Conservation (phyloP, 2,329 filamentous ascomycete genomes). For the Trichophyton schoenleinii region DNA sequence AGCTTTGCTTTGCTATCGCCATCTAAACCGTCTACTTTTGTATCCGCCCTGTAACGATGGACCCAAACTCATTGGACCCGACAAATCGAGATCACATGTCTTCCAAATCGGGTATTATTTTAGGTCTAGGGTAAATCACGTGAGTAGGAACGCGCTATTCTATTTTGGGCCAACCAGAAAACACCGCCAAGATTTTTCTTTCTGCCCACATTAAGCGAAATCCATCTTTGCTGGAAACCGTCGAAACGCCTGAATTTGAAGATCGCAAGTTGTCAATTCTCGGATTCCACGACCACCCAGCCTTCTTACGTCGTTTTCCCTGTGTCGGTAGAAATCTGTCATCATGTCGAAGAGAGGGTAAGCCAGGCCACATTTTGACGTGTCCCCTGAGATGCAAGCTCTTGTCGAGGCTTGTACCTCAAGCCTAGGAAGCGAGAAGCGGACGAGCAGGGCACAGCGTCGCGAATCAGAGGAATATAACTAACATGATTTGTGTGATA, state of each 20-base stretch:
- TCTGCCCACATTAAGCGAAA: conserved; percentile 34
- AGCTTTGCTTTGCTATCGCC: neutral
- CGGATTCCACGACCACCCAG: conserved; percentile 16
- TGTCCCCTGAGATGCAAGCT: neutral
- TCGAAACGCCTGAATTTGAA: conserved; percentile 6
- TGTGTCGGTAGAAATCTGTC: conserved; percentile 29
- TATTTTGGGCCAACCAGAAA: conserved; percentile 17
- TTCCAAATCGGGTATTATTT: neutral
- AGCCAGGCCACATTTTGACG: conserved; percentile 14
- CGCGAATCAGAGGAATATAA: conserved; percentile 10
- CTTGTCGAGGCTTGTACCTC: neutral
- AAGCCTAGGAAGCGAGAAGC: neutral
- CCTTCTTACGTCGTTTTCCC: conserved; percentile 22
- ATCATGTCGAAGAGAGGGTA: conserved; percentile 43
- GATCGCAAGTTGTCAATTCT: neutral
- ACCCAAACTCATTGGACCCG: neutral
- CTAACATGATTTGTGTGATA: conserved; percentile 15
- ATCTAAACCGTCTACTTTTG: too few relatives aligned
- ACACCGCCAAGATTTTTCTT: conserved; percentile 33
- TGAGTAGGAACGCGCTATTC: conserved; percentile 2
- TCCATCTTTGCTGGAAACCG: conserved; percentile 10
- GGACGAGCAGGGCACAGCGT: neutral
- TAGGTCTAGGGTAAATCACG: conserved; percentile 29
- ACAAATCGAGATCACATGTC: neutral
- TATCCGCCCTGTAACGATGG: too few relatives aligned